Evolutionary conservation across 441 rosid species (phyloP), one percentile per base, ranked within the genome.

Genomic region (Gossypium trilobum): DNA sequence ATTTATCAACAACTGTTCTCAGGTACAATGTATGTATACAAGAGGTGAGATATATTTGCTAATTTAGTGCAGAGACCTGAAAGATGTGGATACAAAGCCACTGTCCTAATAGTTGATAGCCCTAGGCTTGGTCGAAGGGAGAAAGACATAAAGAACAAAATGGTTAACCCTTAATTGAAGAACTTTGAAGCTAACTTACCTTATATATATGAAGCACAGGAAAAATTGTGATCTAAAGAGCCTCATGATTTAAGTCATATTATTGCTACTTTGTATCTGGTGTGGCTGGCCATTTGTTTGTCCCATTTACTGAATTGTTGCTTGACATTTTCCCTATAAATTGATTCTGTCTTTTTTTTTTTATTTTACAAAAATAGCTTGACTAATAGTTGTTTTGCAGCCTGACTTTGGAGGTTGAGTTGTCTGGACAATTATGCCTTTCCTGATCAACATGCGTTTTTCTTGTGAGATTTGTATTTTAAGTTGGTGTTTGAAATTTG

Each of bases 81-180:
- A 74, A 87, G 83, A 68, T 83, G 77, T 78, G 92, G 95, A 61
- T 89, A 74, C 74, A 87, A 84, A 80, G 97, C 95, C 64, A 84
- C 89, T 70, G 33, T 92, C 69, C 74, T 92, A 8, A 89, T 93
- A 29, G 95, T 82, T 36, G 95, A 92, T 88, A 76, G 73, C 81
- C 95, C 95, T 31, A 85, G 83, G 77, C 85, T 92, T 48, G 96
- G 98, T 31, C 77, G 90, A 74, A 89, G 98, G 77, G 97, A 92
- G 77, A 88, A 89, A 6, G 93, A 88, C 84, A 91, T 92, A 42
- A 92, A 83, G 86, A 92, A 92, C 81, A 89, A 82, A 29, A 29
- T 29, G 33, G 33, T 29, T 29, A 29, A 29, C 6, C 33, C 6
- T 4, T 29, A 29, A 29, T 4, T 29, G 33, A 29, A 29, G 33